Conservation (phyloP, 257 asterid genomes). For the Ballota nigra region DNA sequence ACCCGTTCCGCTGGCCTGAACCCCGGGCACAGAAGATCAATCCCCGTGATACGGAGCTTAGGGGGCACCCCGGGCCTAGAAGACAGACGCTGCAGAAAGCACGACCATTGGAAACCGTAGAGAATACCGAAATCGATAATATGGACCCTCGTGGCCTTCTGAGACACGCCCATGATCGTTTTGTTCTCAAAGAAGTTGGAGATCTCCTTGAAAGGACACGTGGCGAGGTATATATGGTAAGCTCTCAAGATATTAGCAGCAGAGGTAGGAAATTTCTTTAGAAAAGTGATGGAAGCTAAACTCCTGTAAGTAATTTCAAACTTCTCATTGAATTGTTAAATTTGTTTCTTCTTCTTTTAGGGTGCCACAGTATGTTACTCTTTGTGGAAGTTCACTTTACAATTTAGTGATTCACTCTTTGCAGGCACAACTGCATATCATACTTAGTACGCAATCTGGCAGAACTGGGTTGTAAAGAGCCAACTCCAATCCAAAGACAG, state of each 20-base stretch:
- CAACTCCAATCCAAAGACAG: constrained; percentile 98
- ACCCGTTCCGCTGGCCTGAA: constrained; percentile 48
- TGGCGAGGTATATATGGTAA: constrained; percentile 41
- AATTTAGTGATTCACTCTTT: no score
- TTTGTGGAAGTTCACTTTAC: no score
- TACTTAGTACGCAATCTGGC: no score
- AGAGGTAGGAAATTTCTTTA: constrained; percentile 30
- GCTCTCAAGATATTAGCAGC: constrained; percentile 46
- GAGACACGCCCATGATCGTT: constrained; percentile 36
- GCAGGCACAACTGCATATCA: no score
- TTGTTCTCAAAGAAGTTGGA: constrained; percentile 42
- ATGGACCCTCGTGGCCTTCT: constrained; percentile 39
- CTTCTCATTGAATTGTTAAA: no score
- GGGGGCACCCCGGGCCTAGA: constrained; percentile 49
- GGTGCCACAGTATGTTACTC: no score
- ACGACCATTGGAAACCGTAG: no score
- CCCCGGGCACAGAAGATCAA: constrained; percentile 49
- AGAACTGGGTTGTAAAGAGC: no score
- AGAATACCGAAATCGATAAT: no score
- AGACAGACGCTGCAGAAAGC: constrained; percentile 41
- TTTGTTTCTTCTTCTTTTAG: no score
- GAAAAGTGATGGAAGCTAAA: no score
- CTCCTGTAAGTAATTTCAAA: no score
- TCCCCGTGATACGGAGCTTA: constrained; percentile 47
- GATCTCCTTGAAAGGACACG: constrained; percentile 45